Evolutionary conservation across 2,329 filamentous ascomycete genomes (phyloP).

Genomic region (Fusarium sp.): DNA sequence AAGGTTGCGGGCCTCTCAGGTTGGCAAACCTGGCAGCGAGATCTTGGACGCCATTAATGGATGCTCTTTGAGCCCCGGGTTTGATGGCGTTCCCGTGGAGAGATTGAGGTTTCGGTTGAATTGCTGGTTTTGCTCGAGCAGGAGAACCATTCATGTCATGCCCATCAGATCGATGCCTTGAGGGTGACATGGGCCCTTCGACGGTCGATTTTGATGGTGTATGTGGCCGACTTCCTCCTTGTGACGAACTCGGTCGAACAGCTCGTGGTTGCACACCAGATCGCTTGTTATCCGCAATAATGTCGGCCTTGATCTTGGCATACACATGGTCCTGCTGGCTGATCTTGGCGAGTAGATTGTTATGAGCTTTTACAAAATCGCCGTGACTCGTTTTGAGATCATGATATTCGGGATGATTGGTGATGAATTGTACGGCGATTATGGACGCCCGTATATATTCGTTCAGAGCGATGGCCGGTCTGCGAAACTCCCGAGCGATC

Average conservation of each 20-base stretch:
- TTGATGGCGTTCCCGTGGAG: constrained; percentile 68
- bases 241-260: constrained; percentile 24
- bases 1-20: constrained; percentile 57
- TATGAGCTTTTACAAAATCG: constrained; percentile 60
- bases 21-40: constrained; percentile 67
- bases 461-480: constrained; percentile 79
- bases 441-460: constrained; percentile 87
- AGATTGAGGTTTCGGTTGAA: constrained; percentile 75
- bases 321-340: constrained; percentile 60
- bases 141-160: constrained; percentile 28
- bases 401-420: constrained; percentile 78
- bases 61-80: constrained; percentile 43
- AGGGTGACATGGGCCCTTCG: constrained; percentile 20
- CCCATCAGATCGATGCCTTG: constrained; percentile 28
- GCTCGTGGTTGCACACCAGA: constrained; percentile 65
- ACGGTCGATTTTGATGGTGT: constrained; percentile 29
- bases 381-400: constrained; percentile 66
- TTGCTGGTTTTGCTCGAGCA: constrained; percentile 55
- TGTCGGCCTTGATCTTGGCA: constrained; percentile 66
- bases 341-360: constrained; percentile 61
- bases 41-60: constrained; percentile 56
- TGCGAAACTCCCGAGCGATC: constrained; percentile 69
- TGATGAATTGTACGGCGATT: constrained; percentile 80
- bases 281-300: constrained; percentile 71
- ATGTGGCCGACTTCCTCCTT: constrained; percentile 23